Base-by-base conservation (phyloP, 208 protist genomes). In the Porcisia hertigi region DNA sequence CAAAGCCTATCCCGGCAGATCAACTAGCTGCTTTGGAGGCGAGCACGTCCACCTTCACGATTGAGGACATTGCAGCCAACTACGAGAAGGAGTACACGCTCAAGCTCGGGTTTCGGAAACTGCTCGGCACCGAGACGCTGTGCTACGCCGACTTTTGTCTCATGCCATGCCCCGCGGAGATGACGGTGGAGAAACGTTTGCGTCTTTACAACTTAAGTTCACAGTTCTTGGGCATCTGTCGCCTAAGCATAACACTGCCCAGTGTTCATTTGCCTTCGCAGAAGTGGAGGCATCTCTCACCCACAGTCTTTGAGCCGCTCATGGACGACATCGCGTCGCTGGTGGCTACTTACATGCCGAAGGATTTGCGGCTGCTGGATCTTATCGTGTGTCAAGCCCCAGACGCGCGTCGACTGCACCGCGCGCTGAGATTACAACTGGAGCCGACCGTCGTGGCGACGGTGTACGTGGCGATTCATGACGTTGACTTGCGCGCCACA, bases 271-370 rank as follows among this genome's bases (percentile, higher is more conserved):
- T 75, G 18, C 47, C 63, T 11, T n/a, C 58, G 69, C 43, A 76
- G 59, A 75, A 55, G 39, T 69, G 43, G 65, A 71, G 62, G 69
- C 60, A 78, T 67, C 74, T 81, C 14, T 52, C 76, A 5, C 75
- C 79, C 4, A 30, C 65, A 16, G 67, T 76, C n/a, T 77, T 86
- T 11, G 89, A 95, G 71, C 72, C 71, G 14, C 72, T 95, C 45
- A 77, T 86, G 63, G 89, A 95, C 86, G 93, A 97, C 74, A 36
- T 97, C 53, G 81, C 83, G 12, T 92, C 93, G 0, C 73, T 97
- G 11, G 34, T 92, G 25, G 43, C 69, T 18, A 88, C 86, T 25
- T 95, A 95, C 80, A 89, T 71, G 67, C 89, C 88, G 43, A 86
- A 94, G 69, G 88, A 92, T 34, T 58, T 97, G 66, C 81, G 83